A percentile compares a stretch with the other conserved stretches of the same genome.
These are phyloP conservation scores for Leucocoprinus birnbaumii DNA, from an alignment of 768 basidiomycete species.

Conservation along the genomic window DNA sequence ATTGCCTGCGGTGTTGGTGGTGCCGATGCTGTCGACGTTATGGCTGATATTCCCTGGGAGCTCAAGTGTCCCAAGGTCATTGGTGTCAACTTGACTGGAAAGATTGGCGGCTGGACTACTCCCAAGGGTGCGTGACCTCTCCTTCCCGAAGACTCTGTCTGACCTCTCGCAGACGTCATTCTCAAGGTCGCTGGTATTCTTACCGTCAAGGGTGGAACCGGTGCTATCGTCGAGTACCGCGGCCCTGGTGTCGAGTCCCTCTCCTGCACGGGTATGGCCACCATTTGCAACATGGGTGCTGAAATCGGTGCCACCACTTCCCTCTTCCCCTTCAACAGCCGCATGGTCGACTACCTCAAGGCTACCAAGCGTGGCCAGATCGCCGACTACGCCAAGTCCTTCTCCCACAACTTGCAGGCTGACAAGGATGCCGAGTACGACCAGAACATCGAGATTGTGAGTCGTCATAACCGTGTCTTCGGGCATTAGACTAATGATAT, in stretches of 20 bases:
- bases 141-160: conserved; percentile 10
- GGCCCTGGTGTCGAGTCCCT: conserved; percentile 94
- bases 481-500: conserved; percentile 5
- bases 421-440: conserved; percentile 93
- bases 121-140: conserved; percentile 70
- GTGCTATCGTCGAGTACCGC: conserved; percentile 96
- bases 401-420: conserved; percentile 87
- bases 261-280: conserved; percentile 98
- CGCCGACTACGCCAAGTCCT: conserved; percentile 83
- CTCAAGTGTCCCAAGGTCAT: conserved; percentile 99
- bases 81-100: conserved; percentile 93
- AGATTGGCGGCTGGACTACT: conserved; percentile 95
- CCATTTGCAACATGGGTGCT: conserved; percentile 99
- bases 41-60: conserved; percentile 98
- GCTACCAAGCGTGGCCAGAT: conserved; percentile 93
- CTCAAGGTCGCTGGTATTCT: conserved; percentile 99
- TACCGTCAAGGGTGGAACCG: conserved; percentile 99
- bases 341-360: conserved; percentile 90
- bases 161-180: conserved; percentile 72
- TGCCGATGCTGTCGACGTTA: conserved; percentile 98
- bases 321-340: conserved; percentile 96
- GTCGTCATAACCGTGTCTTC: conserved; percentile 21
- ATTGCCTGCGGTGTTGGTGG: conserved; percentile 99
- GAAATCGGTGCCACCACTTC: conserved; percentile 99
- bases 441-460: conserved; percentile 85